Percentiles rank a stretch among this genome's conserved stretches.
Conservation (phyloP, 257 asterid genomes). For the Hygrophila difformis region DNA sequence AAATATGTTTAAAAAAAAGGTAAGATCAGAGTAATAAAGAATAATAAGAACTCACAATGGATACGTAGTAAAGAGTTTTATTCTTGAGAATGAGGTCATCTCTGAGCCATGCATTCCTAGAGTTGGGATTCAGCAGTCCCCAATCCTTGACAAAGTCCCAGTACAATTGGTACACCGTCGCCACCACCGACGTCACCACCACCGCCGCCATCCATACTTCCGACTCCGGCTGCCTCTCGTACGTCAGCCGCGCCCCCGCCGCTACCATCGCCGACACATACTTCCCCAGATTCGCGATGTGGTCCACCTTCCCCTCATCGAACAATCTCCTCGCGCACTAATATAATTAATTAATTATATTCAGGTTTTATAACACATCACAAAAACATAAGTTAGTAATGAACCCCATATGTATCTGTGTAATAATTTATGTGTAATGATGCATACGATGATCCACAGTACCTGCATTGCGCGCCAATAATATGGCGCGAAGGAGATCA, state of each 20-base stretch:
- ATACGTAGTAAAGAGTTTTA: conserved; percentile 60
- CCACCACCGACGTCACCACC: conserved; percentile 59
- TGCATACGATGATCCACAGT: too few species aligned
- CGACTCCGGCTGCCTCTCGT: conserved; percentile 48
- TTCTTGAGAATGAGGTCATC: conserved; percentile 74
- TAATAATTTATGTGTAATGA: too few species aligned
- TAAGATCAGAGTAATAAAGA: too few species aligned
- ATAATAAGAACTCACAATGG: conserved; percentile 52
- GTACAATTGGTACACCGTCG: conserved; percentile 79
- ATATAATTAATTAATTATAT: too few species aligned
- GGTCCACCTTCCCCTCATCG: conserved; percentile 61
- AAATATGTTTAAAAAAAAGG: too few species aligned
- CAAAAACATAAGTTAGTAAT: too few species aligned
- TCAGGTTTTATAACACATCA: too few species aligned
- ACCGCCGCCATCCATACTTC: conserved; percentile 49
- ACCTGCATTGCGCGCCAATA: conserved; percentile 99
- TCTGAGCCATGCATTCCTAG: conserved; percentile 68
- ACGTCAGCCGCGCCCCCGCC: conserved; percentile 87
- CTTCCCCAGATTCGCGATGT: conserved; percentile 79
- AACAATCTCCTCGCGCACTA: conserved; percentile 95
- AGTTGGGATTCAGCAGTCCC: conserved; percentile 65
- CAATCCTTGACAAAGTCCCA: conserved; percentile 97
- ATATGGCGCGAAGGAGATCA: conserved; percentile 87
- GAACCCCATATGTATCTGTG: too few species aligned
- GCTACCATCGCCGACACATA: conserved; percentile 98